These are phyloP conservation scores for Oxyria digyna DNA, from an alignment of 148 eudicot genomes.

Conservation along the genomic window DNA sequence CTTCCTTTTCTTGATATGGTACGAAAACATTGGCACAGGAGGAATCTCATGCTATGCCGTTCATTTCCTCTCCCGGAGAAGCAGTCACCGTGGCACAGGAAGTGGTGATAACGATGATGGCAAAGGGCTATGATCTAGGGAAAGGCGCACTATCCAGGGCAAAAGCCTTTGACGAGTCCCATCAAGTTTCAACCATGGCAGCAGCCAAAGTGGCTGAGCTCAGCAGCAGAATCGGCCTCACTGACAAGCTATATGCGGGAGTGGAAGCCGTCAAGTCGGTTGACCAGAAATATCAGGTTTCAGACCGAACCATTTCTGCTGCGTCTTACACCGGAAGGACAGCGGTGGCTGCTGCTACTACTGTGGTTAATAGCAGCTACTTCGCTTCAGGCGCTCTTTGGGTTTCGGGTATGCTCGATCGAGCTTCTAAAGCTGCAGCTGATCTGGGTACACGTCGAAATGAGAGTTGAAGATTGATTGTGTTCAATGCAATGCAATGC, in stretches of 20 bases:
- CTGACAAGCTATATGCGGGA: constrained; percentile 44
- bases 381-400: constrained; percentile 8
- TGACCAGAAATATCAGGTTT: constrained; percentile 47
- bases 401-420: constrained; percentile 2
- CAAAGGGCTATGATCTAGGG: constrained; percentile 63
- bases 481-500: neutral
- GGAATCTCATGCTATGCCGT: constrained; percentile 23
- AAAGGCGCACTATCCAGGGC: constrained; percentile 62
- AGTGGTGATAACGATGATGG: constrained; percentile 53
- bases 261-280: constrained; percentile 47
- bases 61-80: constrained; percentile 60
- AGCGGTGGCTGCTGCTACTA: constrained; percentile 12
- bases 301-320: constrained; percentile 35
- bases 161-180: constrained; percentile 64
- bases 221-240: constrained; percentile 59
- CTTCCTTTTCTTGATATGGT: too few species aligned
- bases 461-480: neutral
- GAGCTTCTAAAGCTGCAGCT: constrained; percentile 7
- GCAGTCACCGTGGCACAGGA: constrained; percentile 72
- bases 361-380: neutral
- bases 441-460: neutral
- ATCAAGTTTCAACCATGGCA: constrained; percentile 56
- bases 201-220: constrained; percentile 58
- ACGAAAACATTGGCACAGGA: constrained; percentile 16
- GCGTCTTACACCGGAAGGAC: constrained; percentile 61